Base-by-base conservation (phyloP, 805 yeast genomes). In the Torulaspora gathmanii region DNA sequence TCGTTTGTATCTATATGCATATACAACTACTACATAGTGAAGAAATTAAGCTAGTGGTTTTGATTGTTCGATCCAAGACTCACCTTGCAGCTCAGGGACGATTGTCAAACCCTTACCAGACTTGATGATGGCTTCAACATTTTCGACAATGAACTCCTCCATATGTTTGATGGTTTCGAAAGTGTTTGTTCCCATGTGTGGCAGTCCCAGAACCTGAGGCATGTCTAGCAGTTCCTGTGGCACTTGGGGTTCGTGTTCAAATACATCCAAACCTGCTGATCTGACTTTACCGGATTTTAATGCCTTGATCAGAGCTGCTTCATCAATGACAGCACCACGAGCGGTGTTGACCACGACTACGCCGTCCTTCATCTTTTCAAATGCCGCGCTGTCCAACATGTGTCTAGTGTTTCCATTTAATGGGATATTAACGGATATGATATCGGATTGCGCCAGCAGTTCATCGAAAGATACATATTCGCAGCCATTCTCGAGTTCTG, bases 121-220 rank as follows among this genome's bases (percentile, higher is more conserved):
- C 11, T 68, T 64, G 29, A 87, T 57, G 37, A 69, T 81, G n/a
- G 71, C 64, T 34, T 70, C 67, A 7, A 86, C 79, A 64, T 91
- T 93, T 26, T 74, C 73, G 22, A 86, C 80, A 26, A 83, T 87
- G 62, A 78, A 78, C 54, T 78, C 80, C 68, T 90, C 96, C 96
- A 93, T 86, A 55, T 76, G 75, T 54, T 72, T 68, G 58, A 84
- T 78, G 3, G 95, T 84, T 66, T 88, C 95, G 42, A 67, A 66
- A 4, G 91, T 72, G 61, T 80, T 80, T 0, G 96, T 86, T 22
- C 96, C 97, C 83, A 86, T 80, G 63, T 89, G 97, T 12, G 97
- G 97, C 53, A 86, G 70, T 28, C 86, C 77, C 10, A 84, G 72
- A n/a, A 81, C 86, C 51, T 83, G 82, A 11, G 86, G 84, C 65